phyloP scores from a whole-genome alignment of 495 filamentous ascomycete genomes.

The Amorphotheca resinae region DNA sequence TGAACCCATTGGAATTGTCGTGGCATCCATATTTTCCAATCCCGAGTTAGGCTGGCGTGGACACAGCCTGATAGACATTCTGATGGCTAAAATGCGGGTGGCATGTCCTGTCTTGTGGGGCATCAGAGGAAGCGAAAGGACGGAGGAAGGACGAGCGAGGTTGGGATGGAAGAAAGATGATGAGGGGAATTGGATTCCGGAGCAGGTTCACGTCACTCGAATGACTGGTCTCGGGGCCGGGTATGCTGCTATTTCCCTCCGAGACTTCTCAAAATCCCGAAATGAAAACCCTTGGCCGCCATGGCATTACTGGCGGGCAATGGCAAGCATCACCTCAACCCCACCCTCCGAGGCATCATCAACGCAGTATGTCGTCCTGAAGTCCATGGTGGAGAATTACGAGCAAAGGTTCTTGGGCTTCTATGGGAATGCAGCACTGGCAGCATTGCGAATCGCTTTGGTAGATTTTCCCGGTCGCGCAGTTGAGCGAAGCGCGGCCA shows the following conservation, averaged over 20 bases:
- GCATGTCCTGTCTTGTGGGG: constrained; percentile 82
- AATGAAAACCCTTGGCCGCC: constrained; percentile 67
- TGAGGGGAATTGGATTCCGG: constrained; percentile 41
- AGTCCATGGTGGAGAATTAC: constrained; percentile 59
- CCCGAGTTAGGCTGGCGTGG: constrained; percentile 57
- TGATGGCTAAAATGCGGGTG: constrained; percentile 75
- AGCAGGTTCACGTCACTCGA: constrained; percentile 60
- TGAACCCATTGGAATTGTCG: constrained; percentile 69
- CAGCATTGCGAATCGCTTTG: constrained; percentile 49
- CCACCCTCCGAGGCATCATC: constrained; percentile 55
- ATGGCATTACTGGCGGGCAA: constrained; percentile 62
- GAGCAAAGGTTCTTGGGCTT: constrained; percentile 59
- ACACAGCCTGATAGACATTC: constrained; percentile 63
- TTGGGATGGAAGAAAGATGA: constrained; percentile 64
- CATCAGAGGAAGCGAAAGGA: constrained; percentile 63
- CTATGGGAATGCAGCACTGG: constrained; percentile 60
- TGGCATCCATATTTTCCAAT: constrained; percentile 60
- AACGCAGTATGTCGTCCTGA: constrained; percentile 69
- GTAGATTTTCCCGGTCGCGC: constrained; percentile 52
- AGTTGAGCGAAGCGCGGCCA: constrained; percentile 20
- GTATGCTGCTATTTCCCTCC: constrained; percentile 65
- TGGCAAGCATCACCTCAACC: constrained; percentile 59
- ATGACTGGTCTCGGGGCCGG: constrained; percentile 81
- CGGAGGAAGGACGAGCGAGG: constrained; percentile 48
- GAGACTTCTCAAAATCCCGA: constrained; percentile 57